Evolutionary conservation across 805 yeast species (phyloP), one percentile per base, ranked within the genome.

Genomic region (Yarrowia sp.): DNA sequence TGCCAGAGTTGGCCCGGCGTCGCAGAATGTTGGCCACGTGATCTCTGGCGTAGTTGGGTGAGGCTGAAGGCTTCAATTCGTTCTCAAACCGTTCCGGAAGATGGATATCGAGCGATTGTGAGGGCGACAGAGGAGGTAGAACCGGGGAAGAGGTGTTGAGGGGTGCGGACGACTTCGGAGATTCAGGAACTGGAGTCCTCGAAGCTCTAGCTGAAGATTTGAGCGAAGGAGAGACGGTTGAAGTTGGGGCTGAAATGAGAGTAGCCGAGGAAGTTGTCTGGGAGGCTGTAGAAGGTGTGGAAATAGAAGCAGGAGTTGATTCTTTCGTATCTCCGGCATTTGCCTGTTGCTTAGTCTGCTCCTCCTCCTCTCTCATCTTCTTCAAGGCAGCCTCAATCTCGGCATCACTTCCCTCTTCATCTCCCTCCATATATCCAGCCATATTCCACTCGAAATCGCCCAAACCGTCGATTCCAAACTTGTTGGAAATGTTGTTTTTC

Each of bases 391-490:
- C 47, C 17, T 55, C 61, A 32, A 55, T 55, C 14, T 55, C 61
- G 10, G 36, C 47, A 36, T 55, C 61, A 8, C 39, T 31, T 5
- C 38, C 47, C 10, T 55, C 61, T 13, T 55, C 61, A 15, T 55
- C 61, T 5, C 47, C 61, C n/a, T 55, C 61, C 61, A 55, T 39
- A 47, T 55, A 55, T 11, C 47, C 61, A 2, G 6, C 11, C 38
- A 55, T 17, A 38, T 41, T 55, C 61, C 61, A 55, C 7, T 55
- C 61, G 14, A 31, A 39, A 28, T 55, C 61, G 9, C 61, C 61
- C 2, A 55, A 36, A 6, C 28, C 31, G 13, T 41, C 61, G 17
- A 55, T 39, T 1, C 47, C 45, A 39, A 51, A 51, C 43, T 51
- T 51, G 43, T 51, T 51, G 43, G 10, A 7, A 5, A 51, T 7